Conservation (phyloP, 495 filamentous ascomycete genomes). For the Xylaria flabelliformis region DNA sequence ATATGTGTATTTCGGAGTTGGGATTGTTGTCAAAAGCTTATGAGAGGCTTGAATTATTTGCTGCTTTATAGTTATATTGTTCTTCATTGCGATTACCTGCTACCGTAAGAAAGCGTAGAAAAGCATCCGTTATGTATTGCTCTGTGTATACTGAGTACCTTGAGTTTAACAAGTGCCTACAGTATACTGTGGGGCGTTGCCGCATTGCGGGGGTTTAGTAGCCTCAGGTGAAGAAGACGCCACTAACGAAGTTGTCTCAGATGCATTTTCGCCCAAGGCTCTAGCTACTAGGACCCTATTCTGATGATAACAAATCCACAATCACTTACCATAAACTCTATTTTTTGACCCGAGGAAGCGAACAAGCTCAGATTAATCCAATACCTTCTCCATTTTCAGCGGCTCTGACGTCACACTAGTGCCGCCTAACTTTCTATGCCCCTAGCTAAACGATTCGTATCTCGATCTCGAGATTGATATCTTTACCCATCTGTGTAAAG, state of each 20-base stretch:
- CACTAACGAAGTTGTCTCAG: neutral
- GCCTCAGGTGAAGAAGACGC: constrained; percentile 14
- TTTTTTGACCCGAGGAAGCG: neutral
- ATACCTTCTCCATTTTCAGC: neutral
- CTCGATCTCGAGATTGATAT: constrained; percentile 14
- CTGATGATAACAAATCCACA: neutral
- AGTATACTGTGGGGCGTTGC: neutral
- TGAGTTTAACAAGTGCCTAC: neutral
- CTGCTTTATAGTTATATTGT: neutral
- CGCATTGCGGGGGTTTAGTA: neutral
- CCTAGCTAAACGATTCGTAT: neutral
- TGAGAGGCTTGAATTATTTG: neutral
- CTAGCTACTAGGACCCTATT: neutral
- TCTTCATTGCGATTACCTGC: neutral
- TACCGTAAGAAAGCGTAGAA: neutral
- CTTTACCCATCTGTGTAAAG: neutral
- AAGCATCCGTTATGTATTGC: neutral
- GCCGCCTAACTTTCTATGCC: neutral
- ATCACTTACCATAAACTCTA: neutral
- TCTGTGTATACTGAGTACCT: neutral
- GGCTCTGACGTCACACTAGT: constrained; percentile 11
- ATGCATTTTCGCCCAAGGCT: neutral
- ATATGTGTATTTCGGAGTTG: neutral
- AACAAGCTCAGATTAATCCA: neutral
- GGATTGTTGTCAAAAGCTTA: neutral